Evolutionary conservation across 768 basidiomycete genomes (phyloP).

Genomic region (Saitozyma podzolica): DNA sequence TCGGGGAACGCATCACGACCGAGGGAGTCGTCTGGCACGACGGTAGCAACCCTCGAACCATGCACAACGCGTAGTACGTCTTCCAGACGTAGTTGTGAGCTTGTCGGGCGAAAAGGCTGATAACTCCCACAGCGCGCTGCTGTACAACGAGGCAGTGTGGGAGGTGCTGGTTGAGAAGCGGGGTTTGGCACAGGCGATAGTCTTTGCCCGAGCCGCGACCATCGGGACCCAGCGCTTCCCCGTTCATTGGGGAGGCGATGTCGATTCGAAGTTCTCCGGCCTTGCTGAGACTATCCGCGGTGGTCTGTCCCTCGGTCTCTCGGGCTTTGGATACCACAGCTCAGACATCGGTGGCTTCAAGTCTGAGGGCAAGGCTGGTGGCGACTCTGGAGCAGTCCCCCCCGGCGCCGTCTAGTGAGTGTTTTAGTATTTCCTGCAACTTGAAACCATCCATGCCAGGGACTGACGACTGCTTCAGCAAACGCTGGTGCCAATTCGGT

Average conservation of each 20-base stretch:
- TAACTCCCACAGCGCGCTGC: constrained; percentile 1
- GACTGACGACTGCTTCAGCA: not conserved
- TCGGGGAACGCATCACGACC: constrained; percentile 14
- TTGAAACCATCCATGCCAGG: not conserved
- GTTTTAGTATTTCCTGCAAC: not conserved
- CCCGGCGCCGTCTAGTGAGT: constrained; percentile 7
- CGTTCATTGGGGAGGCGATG: constrained; percentile 19
- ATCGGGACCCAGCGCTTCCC: constrained; percentile 12
- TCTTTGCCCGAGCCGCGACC: constrained; percentile 14
- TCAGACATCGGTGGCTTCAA: constrained; percentile 19
- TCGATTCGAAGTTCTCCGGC: constrained; percentile 11
- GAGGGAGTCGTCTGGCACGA: constrained; percentile 15
- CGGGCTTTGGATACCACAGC: constrained; percentile 15
- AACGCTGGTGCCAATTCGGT: constrained; percentile 21
- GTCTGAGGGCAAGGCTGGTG: constrained; percentile 14
- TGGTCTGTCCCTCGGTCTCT: constrained; percentile 11
- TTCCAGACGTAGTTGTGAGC: no score
- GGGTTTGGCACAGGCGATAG: constrained; percentile 7
- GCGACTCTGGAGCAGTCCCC: not conserved
- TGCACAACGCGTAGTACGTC: constrained; percentile 19
- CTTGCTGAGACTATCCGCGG: constrained; percentile 17
- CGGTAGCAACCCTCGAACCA: constrained; percentile 12
- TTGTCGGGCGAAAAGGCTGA: not conserved
- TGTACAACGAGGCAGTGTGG: constrained; percentile 17
- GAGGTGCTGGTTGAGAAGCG: constrained; percentile 10